A percentile compares a stretch with the other conserved stretches of the same genome.
These are phyloP conservation scores for Abrus pulchellus DNA, from an alignment of 306 rosid species.

Conservation along the genomic window DNA sequence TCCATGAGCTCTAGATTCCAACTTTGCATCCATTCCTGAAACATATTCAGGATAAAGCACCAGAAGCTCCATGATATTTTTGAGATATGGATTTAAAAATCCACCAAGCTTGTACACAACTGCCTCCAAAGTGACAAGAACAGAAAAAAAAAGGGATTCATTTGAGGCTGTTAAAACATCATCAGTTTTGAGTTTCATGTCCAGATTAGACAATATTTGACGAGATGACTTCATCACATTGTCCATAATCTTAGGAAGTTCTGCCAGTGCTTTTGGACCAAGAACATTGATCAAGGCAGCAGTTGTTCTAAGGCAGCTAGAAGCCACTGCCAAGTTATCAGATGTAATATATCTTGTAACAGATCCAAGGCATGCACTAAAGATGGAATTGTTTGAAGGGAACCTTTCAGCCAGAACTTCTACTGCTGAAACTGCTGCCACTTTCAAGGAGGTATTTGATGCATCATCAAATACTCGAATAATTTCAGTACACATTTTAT, in stretches of 20 bases:
- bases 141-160: slow-evolving; percentile 63
- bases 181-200: slow-evolving; percentile 46
- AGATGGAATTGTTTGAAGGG: slow-evolving; percentile 67
- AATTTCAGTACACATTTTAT: slow-evolving; percentile 67
- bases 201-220: slow-evolving; percentile 51
- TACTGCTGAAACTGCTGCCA: slow-evolving; percentile 85
- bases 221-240: slow-evolving; percentile 65
- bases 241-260: slow-evolving; percentile 84
- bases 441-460: slow-evolving; percentile 67
- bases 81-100: slow-evolving; percentile 82
- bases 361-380: slow-evolving; percentile 67
- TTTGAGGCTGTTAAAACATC: slow-evolving; percentile 50
- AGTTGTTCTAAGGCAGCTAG: slow-evolving; percentile 79
- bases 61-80: slow-evolving; percentile 70
- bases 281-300: slow-evolving; percentile 81
- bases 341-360: slow-evolving; percentile 63
- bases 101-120: slow-evolving; percentile 87
- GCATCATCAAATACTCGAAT: slow-evolving; percentile 67
- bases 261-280: slow-evolving; percentile 81
- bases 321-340: slow-evolving; percentile 59
- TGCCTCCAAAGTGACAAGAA: slow-evolving; percentile 78
- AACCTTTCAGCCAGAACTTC: slow-evolving; percentile 76
- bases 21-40: slow-evolving; percentile 65
- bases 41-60: slow-evolving; percentile 72
- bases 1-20: slow-evolving; percentile 66